Evolutionary conservation across 805 yeast genomes (phyloP), one percentile per base, ranked within the genome.

Genomic region (Yamadazyma scolyti): DNA sequence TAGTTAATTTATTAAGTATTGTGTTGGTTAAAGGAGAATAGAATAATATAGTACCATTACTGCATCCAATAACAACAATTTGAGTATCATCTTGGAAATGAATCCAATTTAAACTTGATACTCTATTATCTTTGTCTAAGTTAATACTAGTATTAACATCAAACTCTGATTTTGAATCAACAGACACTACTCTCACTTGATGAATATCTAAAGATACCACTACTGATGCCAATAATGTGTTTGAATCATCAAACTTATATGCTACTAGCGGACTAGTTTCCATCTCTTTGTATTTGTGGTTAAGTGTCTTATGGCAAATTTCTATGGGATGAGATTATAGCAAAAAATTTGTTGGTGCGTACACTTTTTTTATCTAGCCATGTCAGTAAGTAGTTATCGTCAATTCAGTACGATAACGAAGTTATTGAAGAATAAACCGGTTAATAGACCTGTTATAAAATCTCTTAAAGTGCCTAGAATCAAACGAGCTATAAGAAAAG

Each of bases 121-220:
- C 61, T 43, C 64, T 61, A 22, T 64, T 54, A 18, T 73, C 69
- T 48, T 73, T 74, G 24, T 72, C 80, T 16, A 81, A 58, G 9
- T 67, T 63, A 45, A 73, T 71, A 13, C 75, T 76, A 21, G 68
- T 56, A 42, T 70, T 67, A 18, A 74, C 49, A 20, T 61, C 44
- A 10, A 68, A 52, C 16, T 60, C 67, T 8, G 75, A 65, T 9
- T 67, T 47, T n/a, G n/a, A n/a, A 22, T 55, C 54, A 4, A 67
- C 47, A 12, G 82, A 68, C 47, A 78, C 80, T 2, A 82, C 83
- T 34, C 79, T 67, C 22, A 86, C 59, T 42, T 77, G 76, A 47
- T 82, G 90, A 4, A 78, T 65, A 52, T 84, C 90, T 37, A 86
- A 68, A 2, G 86, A 81, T 20, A 76, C 73, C 13, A 75, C 61